These are phyloP conservation scores for Primulina eburnea DNA, from an alignment of 257 asterid genomes.

Conservation along the genomic window DNA sequence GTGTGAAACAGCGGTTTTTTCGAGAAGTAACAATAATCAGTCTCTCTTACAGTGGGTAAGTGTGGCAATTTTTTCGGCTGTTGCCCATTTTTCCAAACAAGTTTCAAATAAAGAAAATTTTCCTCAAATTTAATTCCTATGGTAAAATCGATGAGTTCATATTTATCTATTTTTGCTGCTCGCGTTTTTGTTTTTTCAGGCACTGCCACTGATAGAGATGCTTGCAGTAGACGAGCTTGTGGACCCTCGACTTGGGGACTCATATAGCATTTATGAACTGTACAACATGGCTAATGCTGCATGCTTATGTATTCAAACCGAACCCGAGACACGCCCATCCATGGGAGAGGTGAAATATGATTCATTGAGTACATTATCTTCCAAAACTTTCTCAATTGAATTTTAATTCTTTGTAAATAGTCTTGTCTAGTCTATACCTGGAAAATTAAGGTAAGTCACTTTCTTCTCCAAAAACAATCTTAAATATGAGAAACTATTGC, in stretches of 20 bases:
- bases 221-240: conserved; percentile 60
- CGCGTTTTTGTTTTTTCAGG: conserved; percentile 36
- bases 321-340: conserved; percentile 60
- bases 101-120: not conserved
- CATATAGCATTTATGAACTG: conserved; percentile 53
- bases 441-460: no score
- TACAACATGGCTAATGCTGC: conserved; percentile 74
- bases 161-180: not conserved
- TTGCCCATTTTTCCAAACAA: not conserved
- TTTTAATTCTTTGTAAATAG: not conserved
- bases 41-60: conserved; percentile 64
- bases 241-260: conserved; percentile 61
- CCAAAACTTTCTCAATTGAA: not conserved
- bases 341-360: conserved; percentile 49
- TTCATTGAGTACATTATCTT: not conserved
- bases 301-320: conserved; percentile 47
- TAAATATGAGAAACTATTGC: not conserved
- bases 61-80: not conserved
- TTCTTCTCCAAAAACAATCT: no score
- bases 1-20: conserved; percentile 35
- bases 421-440: no score
- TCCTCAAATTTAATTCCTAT: not conserved
- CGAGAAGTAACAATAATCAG: conserved; percentile 36
- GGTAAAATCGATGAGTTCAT: not conserved
- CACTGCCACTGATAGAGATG: conserved; percentile 50